Percentiles rank a stretch among this genome's conserved stretches.
These are phyloP conservation scores for Bacterosira constricta DNA, from an alignment of 108 stramenopile genomes.

Conservation along the genomic window DNA sequence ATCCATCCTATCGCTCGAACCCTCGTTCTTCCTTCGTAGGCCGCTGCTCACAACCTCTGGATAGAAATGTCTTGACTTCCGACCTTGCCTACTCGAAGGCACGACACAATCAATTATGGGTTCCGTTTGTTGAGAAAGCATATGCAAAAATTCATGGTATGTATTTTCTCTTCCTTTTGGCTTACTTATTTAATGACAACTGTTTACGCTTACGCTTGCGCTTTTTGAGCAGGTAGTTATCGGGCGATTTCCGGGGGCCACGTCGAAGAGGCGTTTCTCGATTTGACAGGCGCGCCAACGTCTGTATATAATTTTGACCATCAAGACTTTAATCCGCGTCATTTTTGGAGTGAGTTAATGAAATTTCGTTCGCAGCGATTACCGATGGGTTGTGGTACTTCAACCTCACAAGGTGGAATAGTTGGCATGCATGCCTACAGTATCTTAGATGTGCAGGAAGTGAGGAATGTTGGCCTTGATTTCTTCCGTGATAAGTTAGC, in stretches of 20 bases:
- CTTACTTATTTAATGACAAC: too few species aligned
- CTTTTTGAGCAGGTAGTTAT: too few species aligned
- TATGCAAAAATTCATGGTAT: constrained; percentile 93
- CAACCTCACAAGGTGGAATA: constrained; percentile 64
- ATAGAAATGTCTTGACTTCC: constrained; percentile 26
- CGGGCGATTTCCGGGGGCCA: constrained; percentile 78
- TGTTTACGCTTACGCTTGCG: too few species aligned
- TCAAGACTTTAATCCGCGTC: constrained; percentile 52
- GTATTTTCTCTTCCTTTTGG: too few species aligned
- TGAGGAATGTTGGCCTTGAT: constrained; percentile 60
- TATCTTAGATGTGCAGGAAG: constrained; percentile 87
- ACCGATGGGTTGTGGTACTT: constrained; percentile 84
- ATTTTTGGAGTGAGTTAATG: constrained; percentile 69
- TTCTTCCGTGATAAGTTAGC: constrained; percentile 62
- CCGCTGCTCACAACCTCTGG: constrained; percentile 11
- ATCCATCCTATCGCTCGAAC: constrained; percentile 30
- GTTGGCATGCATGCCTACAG: constrained; percentile 95
- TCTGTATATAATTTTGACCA: constrained; percentile 63
- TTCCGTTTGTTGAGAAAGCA: constrained; percentile 95
- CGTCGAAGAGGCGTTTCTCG: constrained; percentile 83
- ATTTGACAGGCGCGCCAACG: constrained; percentile 84
- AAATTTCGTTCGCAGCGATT: constrained; percentile 52
- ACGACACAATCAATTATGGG: constrained; percentile 88
- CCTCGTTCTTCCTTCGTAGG: not conserved
- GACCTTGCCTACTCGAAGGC: constrained; percentile 77